Evolutionary conservation across 257 asterid species (phyloP).

Genomic region (Forsythia suspensa): DNA sequence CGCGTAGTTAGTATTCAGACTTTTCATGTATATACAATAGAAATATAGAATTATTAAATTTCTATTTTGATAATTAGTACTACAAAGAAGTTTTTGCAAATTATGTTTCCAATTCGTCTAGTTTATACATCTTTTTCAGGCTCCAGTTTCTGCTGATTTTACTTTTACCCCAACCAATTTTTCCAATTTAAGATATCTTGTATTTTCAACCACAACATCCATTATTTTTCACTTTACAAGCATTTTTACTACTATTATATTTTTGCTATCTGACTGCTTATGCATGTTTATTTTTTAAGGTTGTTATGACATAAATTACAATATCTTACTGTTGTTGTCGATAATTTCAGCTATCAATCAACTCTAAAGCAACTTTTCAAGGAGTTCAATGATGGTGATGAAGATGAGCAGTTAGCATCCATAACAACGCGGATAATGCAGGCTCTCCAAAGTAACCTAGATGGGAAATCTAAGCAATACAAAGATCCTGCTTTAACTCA

Average conservation of each 20-base stretch:
- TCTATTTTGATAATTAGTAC: neutral
- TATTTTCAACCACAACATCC: neutral
- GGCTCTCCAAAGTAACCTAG: constrained; percentile 88
- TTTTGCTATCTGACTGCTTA: neutral
- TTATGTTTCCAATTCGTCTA: neutral
- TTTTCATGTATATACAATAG: neutral
- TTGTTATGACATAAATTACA: constrained; percentile 16
- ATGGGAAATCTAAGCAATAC: constrained; percentile 91
- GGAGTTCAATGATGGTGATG: constrained; percentile 57
- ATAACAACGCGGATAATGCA: constrained; percentile 79
- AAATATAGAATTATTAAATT: neutral
- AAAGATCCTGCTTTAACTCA: constrained; percentile 96
- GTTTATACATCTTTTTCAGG: neutral
- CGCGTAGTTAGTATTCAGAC: neutral
- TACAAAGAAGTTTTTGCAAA: neutral
- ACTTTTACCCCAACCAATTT: neutral
- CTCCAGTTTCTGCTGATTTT: neutral
- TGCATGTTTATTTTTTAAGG: constrained; percentile 1
- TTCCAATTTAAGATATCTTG: neutral
- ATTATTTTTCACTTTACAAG: neutral
- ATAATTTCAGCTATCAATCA: constrained; percentile 74
- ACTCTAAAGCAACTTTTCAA: constrained; percentile 80
- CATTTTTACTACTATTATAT: neutral
- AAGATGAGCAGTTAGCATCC: constrained; percentile 60
- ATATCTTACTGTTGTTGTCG: constrained; percentile 17